These are phyloP conservation scores for Acacia concinna DNA, from an alignment of 331 rosid genomes.

Conservation along the genomic window DNA sequence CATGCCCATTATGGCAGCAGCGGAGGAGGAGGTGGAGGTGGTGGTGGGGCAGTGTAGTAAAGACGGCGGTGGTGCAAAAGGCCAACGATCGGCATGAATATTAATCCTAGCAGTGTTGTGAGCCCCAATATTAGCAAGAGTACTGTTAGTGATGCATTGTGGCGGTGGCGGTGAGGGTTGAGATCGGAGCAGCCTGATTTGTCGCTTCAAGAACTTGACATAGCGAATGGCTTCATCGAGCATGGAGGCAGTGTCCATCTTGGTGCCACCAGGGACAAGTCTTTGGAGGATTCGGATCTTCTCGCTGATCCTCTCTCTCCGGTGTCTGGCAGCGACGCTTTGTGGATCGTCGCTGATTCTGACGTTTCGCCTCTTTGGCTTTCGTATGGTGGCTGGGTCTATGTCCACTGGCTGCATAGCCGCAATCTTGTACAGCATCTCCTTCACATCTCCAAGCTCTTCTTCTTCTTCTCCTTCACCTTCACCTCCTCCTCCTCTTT, in stretches of 20 bases:
- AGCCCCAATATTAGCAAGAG: neutral
- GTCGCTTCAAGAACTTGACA: conserved; percentile 77
- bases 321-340: conserved; percentile 75
- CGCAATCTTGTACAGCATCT: conserved; percentile 82
- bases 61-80: conserved; percentile 26
- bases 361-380: conserved; percentile 65
- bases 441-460: conserved; percentile 75
- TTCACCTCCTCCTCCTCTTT: neutral
- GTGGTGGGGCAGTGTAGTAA: neutral
- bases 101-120: neutral
- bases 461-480: conserved; percentile 31
- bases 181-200: conserved; percentile 60
- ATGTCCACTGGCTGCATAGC: conserved; percentile 91
- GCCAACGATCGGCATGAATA: conserved; percentile 1
- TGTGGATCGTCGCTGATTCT: conserved; percentile 81
- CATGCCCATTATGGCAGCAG: neutral
- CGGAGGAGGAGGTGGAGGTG: neutral
- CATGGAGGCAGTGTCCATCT: conserved; percentile 88
- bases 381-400: conserved; percentile 63
- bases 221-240: conserved; percentile 77
- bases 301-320: conserved; percentile 78
- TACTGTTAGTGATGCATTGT: neutral
- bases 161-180: neutral
- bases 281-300: conserved; percentile 67
- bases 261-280: conserved; percentile 82